A percentile compares a stretch with the other conserved stretches of the same genome.
Conservation (phyloP, 305 asterid genomes). For the Withania somnifera region DNA sequence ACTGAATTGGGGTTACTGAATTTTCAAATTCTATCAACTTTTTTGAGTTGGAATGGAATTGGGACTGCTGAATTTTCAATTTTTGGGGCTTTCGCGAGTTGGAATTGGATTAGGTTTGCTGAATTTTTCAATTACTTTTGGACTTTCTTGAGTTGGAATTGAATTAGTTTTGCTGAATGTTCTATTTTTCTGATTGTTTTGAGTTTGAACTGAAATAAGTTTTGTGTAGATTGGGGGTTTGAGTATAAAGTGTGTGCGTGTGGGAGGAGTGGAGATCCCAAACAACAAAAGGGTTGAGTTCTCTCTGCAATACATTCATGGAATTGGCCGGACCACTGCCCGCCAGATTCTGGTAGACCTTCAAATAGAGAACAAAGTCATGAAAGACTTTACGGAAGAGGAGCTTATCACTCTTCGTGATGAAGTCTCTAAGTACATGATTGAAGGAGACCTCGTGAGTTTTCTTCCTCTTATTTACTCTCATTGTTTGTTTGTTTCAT, state of each 20-base stretch:
- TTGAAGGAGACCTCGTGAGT: constrained; percentile 92
- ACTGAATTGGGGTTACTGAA: neutral
- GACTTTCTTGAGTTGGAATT: neutral
- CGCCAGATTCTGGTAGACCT: constrained; percentile 63
- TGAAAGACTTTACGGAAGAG: constrained; percentile 80
- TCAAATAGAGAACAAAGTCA: constrained; percentile 59
- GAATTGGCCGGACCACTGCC: constrained; percentile 74
- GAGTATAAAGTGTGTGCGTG: constrained; percentile 85
- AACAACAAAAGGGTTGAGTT: constrained; percentile 89
- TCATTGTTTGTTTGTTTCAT: neutral
- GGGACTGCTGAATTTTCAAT: neutral
- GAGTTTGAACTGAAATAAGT: neutral
- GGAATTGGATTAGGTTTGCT: neutral
- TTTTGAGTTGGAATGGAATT: neutral
- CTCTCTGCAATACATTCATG: constrained; percentile 87
- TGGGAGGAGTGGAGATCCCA: constrained; percentile 95
- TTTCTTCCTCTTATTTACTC: neutral
- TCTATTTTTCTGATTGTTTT: neutral
- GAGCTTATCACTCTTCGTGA: constrained; percentile 85
- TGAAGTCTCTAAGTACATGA: constrained; percentile 89
- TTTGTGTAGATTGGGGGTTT: constrained; percentile 55
- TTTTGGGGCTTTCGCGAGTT: neutral
- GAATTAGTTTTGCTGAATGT: neutral
- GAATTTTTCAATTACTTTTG: neutral
- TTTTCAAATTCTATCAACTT: neutral